Percentiles rank a stretch among this genome's conserved stretches.
Evolutionary conservation across 75 land plant genomes (phyloP).

Genomic region (Chamaecyparis obtusa): DNA sequence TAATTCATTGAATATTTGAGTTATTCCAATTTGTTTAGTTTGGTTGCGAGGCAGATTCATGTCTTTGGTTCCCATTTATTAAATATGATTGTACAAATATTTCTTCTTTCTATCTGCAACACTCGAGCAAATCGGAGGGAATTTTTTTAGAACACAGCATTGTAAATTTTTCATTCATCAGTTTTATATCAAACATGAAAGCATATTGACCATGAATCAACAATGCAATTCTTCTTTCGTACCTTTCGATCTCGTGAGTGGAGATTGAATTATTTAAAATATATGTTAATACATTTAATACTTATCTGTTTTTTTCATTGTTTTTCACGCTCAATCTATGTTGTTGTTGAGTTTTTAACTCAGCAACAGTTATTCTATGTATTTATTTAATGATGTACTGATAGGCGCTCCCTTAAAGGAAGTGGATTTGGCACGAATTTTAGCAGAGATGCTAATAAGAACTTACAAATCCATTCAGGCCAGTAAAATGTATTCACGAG

Average conservation of each 20-base stretch:
- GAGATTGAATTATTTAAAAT: not conserved
- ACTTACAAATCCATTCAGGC: no score
- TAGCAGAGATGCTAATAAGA: no score
- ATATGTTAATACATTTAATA: no score
- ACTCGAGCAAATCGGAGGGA: not conserved
- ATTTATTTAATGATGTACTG: no score
- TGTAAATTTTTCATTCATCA: not conserved
- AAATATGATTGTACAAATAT: not conserved
- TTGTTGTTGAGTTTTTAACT: not conserved
- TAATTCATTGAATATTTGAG: not conserved
- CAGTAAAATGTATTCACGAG: no score
- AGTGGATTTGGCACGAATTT: no score
- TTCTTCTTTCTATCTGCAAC: not conserved
- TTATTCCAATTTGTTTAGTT: not conserved
- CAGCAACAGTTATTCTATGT: no score
- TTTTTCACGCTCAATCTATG: not conserved
- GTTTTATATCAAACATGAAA: no score
- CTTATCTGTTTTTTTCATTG: not conserved
- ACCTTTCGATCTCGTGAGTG: no score
- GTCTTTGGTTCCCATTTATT: not conserved
- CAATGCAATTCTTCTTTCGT: no score
- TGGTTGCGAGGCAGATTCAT: not conserved
- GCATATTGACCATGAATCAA: not conserved
- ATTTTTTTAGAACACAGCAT: not conserved
- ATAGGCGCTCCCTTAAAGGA: no score